Evolutionary conservation across 192 early-diverging fungal genomes (phyloP), one percentile per base, ranked within the genome.

Genomic region (Phycomyces nitens): DNA sequence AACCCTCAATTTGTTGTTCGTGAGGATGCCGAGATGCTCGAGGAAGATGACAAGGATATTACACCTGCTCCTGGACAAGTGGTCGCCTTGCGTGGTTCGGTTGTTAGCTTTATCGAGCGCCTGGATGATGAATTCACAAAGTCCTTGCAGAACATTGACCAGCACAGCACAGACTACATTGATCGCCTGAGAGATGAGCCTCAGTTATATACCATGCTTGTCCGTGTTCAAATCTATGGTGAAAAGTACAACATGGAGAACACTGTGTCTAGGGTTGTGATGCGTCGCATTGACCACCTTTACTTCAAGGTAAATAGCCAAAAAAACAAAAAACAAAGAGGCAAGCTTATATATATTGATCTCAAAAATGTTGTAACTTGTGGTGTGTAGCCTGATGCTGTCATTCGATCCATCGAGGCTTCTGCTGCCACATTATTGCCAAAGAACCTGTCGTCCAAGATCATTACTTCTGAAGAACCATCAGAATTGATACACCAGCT

Each of bases 111-210:
- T 56, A 77, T 97, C 34, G 97, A 99, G 63, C 88, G 96, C 21
- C 77, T 98, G 38, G 94, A 97, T 74, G 95, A 98, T 59, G 97
- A 99, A 79, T 99, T 96, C 75, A 91, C 83, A 61, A 92, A 92
- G 77, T 90, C 94, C 34, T 82, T 99, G 49, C 95, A 96, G 73
- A 86, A 87, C 71, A 95, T 95, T 69, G 97, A 99, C 75, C 96
- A 95, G 51, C 94, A 97, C 77, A 92, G 94, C 34, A 88, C 88
- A 44, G 95, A 99, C 61, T 99, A 98, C 68, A 84, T 98, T 61
- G 92, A 90, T 59, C 89, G 97, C 50, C 86, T 99, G 70, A 83
- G 88, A 52, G 95, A 98, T 75, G 91, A 98, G 60, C 86, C 88
- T 34, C 70, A 80, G 15, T 81, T 97, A 44, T 99, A 99, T 63